Base-by-base conservation (phyloP, 2,329 filamentous ascomycete species). In the Whalleya microplaca region DNA sequence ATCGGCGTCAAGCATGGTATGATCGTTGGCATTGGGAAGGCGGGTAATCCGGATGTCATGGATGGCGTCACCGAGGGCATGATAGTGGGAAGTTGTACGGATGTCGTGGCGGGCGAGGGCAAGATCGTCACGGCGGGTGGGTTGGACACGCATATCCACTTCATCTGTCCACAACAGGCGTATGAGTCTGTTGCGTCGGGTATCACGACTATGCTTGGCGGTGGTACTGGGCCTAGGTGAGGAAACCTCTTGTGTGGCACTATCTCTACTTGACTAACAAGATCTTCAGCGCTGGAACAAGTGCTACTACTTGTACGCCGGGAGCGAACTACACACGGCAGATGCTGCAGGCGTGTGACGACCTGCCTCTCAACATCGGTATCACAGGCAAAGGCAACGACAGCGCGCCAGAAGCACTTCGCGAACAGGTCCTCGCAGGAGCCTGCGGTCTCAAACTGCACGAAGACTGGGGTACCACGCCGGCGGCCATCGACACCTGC, bases 31-130 rank as follows among this genome's bases (percentile, higher is more conserved):
- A 94, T 98, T 65, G 94, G 94, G 57, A 97, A 98, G 75, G 92
- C 94, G 16, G 94, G 94, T 19, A 98, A 97, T 68, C 94, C 94
- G n/a, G 94, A 98, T 74, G 86, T 96, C 45, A 97, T 97, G 94
- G 89, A 95, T 29, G 91, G 91, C 3, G 91, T 98, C 6, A 80
- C 88, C 56, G 80, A 85, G 0, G 82, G 86, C 53, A 86, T 98
- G 86, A 78, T 96, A 1, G 85, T 97, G 9, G 94, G 94, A 10
- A 89, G 88, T 61, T 91, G 90, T 64, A 98, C 94, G 0, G 94
- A 98, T 78, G 91, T 97, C 20, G 87, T 98, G 70, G 92, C 94
- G 18, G 93, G 86, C 14, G 94, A 98, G 76, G 87, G 90, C 66
- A 91, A 91, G 76, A 97, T 98, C 61, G 77, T 98, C 51, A 98